phyloP scores from a whole-genome alignment of 495 filamentous ascomycete genomes.

The Polyplosphaeria fusca region DNA sequence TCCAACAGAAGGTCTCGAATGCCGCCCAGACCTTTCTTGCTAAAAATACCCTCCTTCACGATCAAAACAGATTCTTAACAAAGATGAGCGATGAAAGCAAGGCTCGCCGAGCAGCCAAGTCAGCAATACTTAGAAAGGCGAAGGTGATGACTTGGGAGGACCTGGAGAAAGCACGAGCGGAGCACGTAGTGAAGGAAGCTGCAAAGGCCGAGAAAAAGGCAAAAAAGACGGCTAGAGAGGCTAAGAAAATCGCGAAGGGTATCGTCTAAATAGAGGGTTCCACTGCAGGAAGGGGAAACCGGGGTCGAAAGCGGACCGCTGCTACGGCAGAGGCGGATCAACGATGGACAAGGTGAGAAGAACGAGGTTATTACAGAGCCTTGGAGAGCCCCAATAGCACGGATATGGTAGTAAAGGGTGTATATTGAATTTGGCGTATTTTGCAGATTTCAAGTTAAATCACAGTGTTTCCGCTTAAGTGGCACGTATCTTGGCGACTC shows the following conservation, averaged over 20 bases:
- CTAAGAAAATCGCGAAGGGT: neutral
- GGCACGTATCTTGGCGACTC: no score
- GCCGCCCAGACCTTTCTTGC: neutral
- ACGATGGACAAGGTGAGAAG: neutral
- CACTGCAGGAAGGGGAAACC: neutral
- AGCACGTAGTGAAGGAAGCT: neutral
- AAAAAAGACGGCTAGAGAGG: no score
- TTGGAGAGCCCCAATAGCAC: neutral
- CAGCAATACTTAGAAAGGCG: neutral
- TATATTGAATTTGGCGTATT: neutral
- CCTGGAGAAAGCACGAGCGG: neutral
- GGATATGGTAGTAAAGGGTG: neutral
- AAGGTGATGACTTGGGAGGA: neutral
- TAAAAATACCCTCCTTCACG: neutral
- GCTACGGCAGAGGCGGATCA: neutral
- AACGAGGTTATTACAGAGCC: neutral
- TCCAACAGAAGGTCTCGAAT: neutral
- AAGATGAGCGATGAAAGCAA: neutral
- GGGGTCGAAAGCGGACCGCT: neutral
- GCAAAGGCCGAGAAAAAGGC: neutral
- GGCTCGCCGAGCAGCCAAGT: no score
- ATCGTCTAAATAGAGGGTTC: neutral
- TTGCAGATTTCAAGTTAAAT: no score
- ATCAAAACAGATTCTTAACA: neutral
- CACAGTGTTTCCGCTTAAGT: no score